Percentiles rank a stretch among this genome's conserved stretches.
These are phyloP conservation scores for Rhodotorula sp. DNA, from an alignment of 1,284 basidiomycete species.

Conservation along the genomic window DNA sequence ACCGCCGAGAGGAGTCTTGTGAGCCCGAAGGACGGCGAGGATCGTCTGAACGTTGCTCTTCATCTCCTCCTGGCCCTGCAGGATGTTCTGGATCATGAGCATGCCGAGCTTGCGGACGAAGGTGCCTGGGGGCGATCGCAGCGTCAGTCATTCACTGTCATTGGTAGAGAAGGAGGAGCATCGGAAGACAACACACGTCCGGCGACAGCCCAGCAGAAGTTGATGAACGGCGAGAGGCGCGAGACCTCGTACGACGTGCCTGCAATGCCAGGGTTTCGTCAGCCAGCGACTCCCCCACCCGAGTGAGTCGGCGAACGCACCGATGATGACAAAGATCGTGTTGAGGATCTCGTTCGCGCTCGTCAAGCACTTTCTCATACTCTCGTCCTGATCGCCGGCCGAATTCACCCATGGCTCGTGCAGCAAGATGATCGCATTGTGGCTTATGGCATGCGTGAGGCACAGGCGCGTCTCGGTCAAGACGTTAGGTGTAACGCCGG, in stretches of 20 bases:
- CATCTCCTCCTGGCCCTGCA: conserved; percentile 7
- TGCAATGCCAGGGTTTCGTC: neutral
- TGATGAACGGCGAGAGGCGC: conserved; percentile 37
- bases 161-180: neutral
- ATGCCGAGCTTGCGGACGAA: conserved; percentile 40
- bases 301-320: neutral
- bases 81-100: conserved; percentile 18
- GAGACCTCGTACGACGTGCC: conserved; percentile 40
- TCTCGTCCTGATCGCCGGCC: conserved; percentile 19
- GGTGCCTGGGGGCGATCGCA: conserved; percentile 14
- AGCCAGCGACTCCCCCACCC: neutral
- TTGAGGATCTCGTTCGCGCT: conserved; percentile 38
- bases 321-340: conserved; percentile 33
- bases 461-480: conserved; percentile 18
- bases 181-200: conserved; percentile 23
- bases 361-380: conserved; percentile 31
- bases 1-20: conserved; percentile 34
- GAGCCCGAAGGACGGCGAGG: conserved; percentile 33
- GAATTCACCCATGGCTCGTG: conserved; percentile 41
- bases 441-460: conserved; percentile 37
- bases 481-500: neutral
- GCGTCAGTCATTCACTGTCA: neutral
- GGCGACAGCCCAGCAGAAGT: conserved; percentile 38
- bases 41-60: conserved; percentile 33
- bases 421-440: conserved; percentile 36